Base-by-base conservation (phyloP, 1,284 basidiomycete species). In the Ceratobasidium sp. region DNA sequence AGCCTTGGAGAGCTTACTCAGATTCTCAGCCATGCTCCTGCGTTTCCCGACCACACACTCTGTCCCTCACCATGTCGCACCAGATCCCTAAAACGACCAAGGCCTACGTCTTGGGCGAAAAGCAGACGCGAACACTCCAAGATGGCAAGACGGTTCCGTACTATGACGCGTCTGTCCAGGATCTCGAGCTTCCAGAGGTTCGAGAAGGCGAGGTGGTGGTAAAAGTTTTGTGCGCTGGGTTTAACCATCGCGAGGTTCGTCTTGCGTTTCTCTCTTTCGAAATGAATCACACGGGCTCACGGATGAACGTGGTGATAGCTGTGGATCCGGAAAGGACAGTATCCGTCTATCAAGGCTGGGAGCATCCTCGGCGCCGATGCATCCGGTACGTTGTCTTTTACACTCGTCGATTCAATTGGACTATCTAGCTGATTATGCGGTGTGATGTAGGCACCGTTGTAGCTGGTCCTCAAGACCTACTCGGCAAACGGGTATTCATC, bases 231-330 rank as follows among this genome's bases (percentile, higher is more conserved):
- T 91, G 92, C 9, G 90, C 85, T 0, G 87, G 86, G n/a, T 92
- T 92, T 82, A 94, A 94, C 78, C 90, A 89, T 75, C 83, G 90
- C 77, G 93, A 94, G 78, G 92, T 93, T 76, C 72, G 86, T 80
- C 9, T 28, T 67, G 1, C 30, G n/a, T 6, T 43, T 57, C 62
- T 41, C 1, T 16, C 30, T 34, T 34, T 50, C 21, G 32, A 23
- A 12, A 41, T 12, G 14, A 16, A 16, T 0, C 23, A 1, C 71
- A n/a, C n/a, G n/a, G n/a, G 36, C n/a, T 30, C 14, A 48, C 30
- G 53, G 18, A 12, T 28, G 46, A 50, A n/a, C 26, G 9, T 43
- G 23, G 34, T 8, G 5, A 39, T 14, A 92, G 91, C 81, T 91
- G 3, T 94, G 92, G 92, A 87, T 90, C 50, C 85, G 91, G 41